Evolutionary conservation across 371 early-diverging fungal genomes (phyloP), one percentile per base, ranked within the genome.

Genomic region (Rhizopus stolonifer): DNA sequence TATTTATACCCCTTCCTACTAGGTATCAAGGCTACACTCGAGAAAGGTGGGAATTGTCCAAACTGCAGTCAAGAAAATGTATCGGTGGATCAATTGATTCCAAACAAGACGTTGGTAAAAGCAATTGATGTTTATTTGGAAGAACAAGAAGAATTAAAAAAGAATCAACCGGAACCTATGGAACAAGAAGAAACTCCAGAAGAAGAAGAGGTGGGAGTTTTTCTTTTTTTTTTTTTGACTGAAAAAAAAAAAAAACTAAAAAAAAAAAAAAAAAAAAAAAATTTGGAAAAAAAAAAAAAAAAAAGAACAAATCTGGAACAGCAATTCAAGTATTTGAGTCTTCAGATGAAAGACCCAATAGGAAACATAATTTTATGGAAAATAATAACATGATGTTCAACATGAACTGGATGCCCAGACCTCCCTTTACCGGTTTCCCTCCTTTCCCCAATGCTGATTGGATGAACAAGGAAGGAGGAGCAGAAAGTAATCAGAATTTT

Each of bases 401-500:
- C 39, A 75, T 75, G 76, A 48, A 49, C 22, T 75, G 72, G 72
- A 68, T 68, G 62, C 58, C 54, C n/a, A 46, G 69, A 17, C 63
- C 66, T 6, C 73, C 73, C 1, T 69, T 73, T 38, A 62, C 69
- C 31, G 57, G 61, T 14, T 72, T 72, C 19, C 64, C 63, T 21
- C 61, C 60, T 18, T 64, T 71, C 60, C 19, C 57, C 8, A 42
- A 48, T 33, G 32, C 49, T n/a, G 52, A 62, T 10, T 61, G 61
- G 61, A 62, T 56, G 56, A 46, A 26, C 4, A 47, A 49, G 18
- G 36, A 18, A 6, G 36, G 33, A 10, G 39, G 39, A 15, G 38
- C n/a, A 13, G 36, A 49, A 7, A 22, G 38, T 9, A 38, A 22
- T 19, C 42, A 18, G 13, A 15, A 9, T 5, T 42, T 42, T 19